Evolutionary conservation across 805 yeast species (phyloP).

Genomic region (Candida ascalaphidarum): DNA sequence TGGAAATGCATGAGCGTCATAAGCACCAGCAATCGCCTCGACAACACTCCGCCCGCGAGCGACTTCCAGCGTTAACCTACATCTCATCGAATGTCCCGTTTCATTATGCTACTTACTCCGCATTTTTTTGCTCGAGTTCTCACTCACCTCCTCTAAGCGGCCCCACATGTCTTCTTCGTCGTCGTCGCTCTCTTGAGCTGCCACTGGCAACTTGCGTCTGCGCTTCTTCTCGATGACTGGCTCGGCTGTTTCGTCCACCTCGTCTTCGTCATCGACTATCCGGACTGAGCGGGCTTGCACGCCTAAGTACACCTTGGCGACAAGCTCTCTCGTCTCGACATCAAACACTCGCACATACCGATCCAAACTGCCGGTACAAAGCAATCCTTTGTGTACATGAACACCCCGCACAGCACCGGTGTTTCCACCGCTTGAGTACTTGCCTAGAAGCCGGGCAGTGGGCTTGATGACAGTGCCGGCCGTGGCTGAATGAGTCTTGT

Average conservation of each 20-base stretch:
- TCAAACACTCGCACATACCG: conserved; percentile 78
- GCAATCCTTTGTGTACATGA: conserved; percentile 34
- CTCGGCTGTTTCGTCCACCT: too few species aligned
- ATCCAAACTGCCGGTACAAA: conserved; percentile 81
- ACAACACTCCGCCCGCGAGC: too few species aligned
- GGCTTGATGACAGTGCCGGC: conserved; percentile 38
- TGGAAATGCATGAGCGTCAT: conserved; percentile 87
- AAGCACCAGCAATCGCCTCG: conserved; percentile 18
- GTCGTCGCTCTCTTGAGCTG: too few species aligned
- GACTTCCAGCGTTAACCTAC: too few species aligned
- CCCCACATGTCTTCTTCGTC: too few species aligned
- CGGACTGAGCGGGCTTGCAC: conserved; percentile 53
- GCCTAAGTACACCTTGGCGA: conserved; percentile 70
- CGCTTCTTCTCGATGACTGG: too few species aligned
- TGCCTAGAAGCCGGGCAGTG: conserved; percentile 52
- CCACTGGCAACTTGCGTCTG: too few species aligned
- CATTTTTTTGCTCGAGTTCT: too few species aligned
- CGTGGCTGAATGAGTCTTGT: conserved; percentile 29
- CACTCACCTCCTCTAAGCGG: too few species aligned
- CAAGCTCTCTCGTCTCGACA: conserved; percentile 43
- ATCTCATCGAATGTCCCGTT: too few species aligned
- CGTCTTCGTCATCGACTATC: conserved; percentile 41
- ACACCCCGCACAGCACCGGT: conserved; percentile 75
- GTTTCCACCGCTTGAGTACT: conserved; percentile 40
- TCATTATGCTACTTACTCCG: too few species aligned